Evolutionary conservation across 2,329 filamentous ascomycete genomes (phyloP).

Genomic region (Albifimbria verrucaria): DNA sequence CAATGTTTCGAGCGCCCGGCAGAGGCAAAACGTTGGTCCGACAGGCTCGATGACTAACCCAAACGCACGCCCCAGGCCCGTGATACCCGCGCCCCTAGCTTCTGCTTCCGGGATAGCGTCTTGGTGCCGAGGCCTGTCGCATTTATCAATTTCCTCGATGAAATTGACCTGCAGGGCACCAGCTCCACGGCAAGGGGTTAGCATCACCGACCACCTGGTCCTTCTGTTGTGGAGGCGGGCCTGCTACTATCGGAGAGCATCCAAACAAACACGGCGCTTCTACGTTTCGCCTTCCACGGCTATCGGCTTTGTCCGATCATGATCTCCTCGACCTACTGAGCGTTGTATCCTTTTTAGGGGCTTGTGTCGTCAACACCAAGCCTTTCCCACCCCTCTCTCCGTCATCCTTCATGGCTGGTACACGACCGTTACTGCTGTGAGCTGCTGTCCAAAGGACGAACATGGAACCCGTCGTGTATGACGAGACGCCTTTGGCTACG

Average conservation of each 20-base stretch:
- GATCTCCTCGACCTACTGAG: not conserved
- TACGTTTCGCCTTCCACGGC: not conserved
- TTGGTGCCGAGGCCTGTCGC: not conserved
- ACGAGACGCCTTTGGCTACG: constrained; percentile 82
- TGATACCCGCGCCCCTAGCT: not conserved
- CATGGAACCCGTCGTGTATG: constrained; percentile 83
- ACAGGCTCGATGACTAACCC: not conserved
- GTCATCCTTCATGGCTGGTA: constrained; percentile 28
- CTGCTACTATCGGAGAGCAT: not conserved
- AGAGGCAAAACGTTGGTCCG: not conserved
- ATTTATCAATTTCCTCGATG: not conserved
- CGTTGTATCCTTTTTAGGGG: not conserved
- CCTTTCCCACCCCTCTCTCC: constrained; percentile 8
- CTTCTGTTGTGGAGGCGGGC: not conserved
- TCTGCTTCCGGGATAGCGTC: not conserved
- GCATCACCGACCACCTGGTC: not conserved
- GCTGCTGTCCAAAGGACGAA: constrained; percentile 25
- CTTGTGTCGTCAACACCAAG: not conserved
- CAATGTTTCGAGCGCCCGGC: not conserved
- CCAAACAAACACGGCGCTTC: not conserved
- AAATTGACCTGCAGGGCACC: constrained; percentile 1
- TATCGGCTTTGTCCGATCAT: not conserved
- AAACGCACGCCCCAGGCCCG: not conserved
- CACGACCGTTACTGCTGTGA: constrained; percentile 19
- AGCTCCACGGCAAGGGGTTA: constrained; percentile 1